phyloP scores from a whole-genome alignment of 164 flowering plant genomes.

The Protea cynaroides region DNA sequence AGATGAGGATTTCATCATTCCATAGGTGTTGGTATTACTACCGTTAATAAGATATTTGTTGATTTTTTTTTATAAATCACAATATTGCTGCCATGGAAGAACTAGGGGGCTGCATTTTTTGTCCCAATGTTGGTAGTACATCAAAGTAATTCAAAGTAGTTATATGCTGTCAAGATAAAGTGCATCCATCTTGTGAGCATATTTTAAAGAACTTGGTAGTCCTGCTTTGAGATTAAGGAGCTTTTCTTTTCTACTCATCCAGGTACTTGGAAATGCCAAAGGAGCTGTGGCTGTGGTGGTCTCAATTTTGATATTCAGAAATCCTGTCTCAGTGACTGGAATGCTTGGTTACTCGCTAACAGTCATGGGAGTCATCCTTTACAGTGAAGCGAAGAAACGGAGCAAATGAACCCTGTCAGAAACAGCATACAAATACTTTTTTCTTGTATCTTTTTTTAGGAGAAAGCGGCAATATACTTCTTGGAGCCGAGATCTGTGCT shows the following conservation, averaged over 20 bases:
- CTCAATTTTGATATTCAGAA: conserved; percentile 80
- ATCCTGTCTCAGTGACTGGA: conserved; percentile 92
- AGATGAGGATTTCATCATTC: no score
- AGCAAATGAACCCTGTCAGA: conserved; percentile 37
- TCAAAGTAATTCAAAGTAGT: no score
- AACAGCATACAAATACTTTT: conserved; percentile 5
- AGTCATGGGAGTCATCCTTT: conserved; percentile 80
- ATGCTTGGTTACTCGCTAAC: conserved; percentile 93
- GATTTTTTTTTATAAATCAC: no score
- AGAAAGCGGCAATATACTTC: conserved; percentile 10
- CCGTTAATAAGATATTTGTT: no score
- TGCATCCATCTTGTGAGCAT: no score
- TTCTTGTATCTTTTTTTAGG: conserved; percentile 11
- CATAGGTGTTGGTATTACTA: no score
- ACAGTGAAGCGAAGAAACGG: conserved; percentile 93
- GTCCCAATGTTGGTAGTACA: no score
- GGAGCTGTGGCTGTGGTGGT: conserved; percentile 97
- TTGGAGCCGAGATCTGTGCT: conserved; percentile 11
- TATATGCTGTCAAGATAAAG: no score
- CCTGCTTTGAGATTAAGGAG: not conserved
- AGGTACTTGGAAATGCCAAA: conserved; percentile 97
- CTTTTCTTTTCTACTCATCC: conserved; percentile 21
- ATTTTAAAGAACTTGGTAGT: no score
- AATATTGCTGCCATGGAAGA: no score
- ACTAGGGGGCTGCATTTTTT: no score